These are phyloP conservation scores for Hyaloscypha bicolor DNA, from an alignment of 495 filamentous ascomycete species.

Conservation along the genomic window DNA sequence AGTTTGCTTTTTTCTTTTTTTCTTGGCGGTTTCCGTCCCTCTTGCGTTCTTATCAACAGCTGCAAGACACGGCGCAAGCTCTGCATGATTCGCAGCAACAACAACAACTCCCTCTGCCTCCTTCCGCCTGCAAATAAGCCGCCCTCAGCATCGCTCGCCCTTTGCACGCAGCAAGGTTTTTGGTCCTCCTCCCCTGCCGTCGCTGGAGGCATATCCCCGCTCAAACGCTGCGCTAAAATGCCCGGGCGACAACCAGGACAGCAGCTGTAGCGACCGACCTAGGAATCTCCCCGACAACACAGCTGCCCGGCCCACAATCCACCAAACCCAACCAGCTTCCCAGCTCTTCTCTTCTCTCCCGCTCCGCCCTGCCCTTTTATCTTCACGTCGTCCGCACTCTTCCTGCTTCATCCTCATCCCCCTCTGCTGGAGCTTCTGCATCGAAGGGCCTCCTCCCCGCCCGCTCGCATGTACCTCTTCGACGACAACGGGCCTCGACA, in stretches of 20 bases:
- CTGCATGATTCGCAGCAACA: not conserved
- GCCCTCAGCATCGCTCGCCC: not conserved
- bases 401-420: constrained; percentile 1
- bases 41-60: not conserved
- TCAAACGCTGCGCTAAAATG: constrained; percentile 6
- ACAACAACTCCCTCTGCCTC: not conserved
- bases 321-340: no score
- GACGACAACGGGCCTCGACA: not conserved
- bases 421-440: constrained; percentile 19
- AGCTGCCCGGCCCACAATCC: constrained; percentile 8
- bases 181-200: not conserved
- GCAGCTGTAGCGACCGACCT: not conserved
- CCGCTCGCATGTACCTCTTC: not conserved
- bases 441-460: not conserved
- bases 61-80: not conserved
- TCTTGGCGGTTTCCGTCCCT: not conserved
- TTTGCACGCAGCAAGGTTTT: constrained; percentile 1
- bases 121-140: not conserved
- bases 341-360: constrained; percentile 17
- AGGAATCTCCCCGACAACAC: constrained; percentile 27
- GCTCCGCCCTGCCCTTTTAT: constrained; percentile 23
- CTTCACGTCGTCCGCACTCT: constrained; percentile 10
- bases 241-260: not conserved
- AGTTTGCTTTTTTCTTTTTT: not conserved
- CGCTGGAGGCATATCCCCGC: not conserved